These are phyloP conservation scores for Cryptococcus sp. DNA, from an alignment of 1,284 basidiomycete genomes.

Conservation along the genomic window DNA sequence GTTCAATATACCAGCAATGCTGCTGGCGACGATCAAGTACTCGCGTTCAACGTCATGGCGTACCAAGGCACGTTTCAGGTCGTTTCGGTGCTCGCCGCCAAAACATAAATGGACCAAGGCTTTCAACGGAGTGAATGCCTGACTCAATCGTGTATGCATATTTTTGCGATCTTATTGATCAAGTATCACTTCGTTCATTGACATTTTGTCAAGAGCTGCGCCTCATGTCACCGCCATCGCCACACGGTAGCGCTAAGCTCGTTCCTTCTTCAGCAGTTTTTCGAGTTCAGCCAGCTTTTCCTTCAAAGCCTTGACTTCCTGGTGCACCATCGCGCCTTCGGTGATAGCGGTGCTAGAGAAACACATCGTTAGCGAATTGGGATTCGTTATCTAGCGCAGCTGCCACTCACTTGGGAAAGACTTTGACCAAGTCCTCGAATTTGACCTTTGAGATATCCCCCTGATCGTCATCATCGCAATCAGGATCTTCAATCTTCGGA, in stretches of 20 bases:
- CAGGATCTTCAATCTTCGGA: constrained; percentile 63
- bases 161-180: too few species aligned
- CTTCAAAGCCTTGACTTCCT: constrained; percentile 65
- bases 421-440: constrained; percentile 72
- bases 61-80: too few species aligned
- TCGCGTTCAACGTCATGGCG: too few species aligned
- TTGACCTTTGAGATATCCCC: constrained; percentile 68
- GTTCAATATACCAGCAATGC: too few species aligned
- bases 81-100: too few species aligned
- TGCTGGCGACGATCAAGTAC: too few species aligned
- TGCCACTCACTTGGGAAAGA: constrained; percentile 72
- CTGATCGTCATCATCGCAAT: constrained; percentile 54
- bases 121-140: too few species aligned
- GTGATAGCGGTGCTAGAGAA: constrained; percentile 55
- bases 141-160: too few species aligned
- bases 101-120: too few species aligned
- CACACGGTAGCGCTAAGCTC: neutral
- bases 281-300: constrained; percentile 62
- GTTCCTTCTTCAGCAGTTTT: constrained; percentile 31
- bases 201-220: too few species aligned
- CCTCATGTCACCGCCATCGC: neutral
- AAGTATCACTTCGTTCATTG: too few species aligned
- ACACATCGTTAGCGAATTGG: neutral
- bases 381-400: neutral
- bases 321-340: constrained; percentile 66